Conservation (phyloP, 2,329 filamentous ascomycete species). For the Seiridium unicorne region DNA sequence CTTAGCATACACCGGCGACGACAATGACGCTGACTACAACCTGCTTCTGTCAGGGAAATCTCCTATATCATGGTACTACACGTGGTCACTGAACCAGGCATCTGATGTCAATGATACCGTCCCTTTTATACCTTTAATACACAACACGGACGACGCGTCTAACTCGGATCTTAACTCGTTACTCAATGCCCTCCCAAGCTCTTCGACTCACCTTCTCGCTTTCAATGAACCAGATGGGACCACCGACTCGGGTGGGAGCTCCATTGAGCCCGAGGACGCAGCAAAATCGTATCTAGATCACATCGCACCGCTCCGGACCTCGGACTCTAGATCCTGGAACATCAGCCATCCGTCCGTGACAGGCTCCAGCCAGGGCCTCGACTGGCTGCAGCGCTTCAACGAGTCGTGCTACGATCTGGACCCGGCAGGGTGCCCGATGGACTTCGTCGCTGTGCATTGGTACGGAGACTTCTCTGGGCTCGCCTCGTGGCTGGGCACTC, state of each 20-base stretch:
- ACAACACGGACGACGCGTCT: conserved; percentile 31
- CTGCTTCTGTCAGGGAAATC: conserved; percentile 34
- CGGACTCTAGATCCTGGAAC: conserved; percentile 24
- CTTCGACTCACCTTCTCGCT: conserved; percentile 35
- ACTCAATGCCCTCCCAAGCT: conserved; percentile 26
- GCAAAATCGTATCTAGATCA: conserved; percentile 34
- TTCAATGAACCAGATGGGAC: conserved; percentile 43
- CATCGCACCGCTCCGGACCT: conserved; percentile 32
- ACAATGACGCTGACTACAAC: conserved; percentile 27
- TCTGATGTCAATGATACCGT: conserved; percentile 20
- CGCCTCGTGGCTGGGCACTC: conserved; percentile 30
- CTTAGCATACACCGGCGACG: conserved; percentile 21
- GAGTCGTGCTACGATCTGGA: conserved; percentile 37
- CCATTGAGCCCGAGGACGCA: conserved; percentile 35
- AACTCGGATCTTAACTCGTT: conserved; percentile 21
- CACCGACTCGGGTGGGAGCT: conserved; percentile 35
- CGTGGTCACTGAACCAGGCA: conserved; percentile 30
- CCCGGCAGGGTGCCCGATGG: conserved; percentile 33
- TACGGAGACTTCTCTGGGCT: conserved; percentile 37
- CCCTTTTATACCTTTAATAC: conserved; percentile 36
- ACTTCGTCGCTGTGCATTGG: conserved; percentile 41
- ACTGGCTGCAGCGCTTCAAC: conserved; percentile 39
- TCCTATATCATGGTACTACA: conserved; percentile 40
- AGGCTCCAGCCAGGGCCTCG: conserved; percentile 33
- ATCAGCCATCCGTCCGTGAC: conserved; percentile 41